Base-by-base conservation (phyloP, 148 eudicot species). In the Limonium bicolor region DNA sequence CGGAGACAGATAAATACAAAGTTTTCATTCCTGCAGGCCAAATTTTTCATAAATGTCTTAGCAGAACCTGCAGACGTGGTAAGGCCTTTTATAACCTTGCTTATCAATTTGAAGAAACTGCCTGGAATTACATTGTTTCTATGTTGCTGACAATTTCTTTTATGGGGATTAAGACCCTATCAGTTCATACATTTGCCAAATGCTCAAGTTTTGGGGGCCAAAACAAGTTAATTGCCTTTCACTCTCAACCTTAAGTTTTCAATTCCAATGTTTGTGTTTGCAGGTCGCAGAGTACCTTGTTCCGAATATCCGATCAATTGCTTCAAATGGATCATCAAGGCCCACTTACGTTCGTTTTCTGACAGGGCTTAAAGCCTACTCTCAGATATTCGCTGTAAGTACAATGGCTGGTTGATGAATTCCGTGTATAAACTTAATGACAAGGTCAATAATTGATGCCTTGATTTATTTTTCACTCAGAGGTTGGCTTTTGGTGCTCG, bases 51-150 rank as follows among this genome's bases (percentile, higher is more conserved):
- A 30, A 88, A 88, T 68, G 92, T 80, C 46, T 75, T 83, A 73
- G 97, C 97, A 28, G 97, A 88, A 66, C 81, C 97, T 12, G 84
- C 97, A 40, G 97, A 88, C 41, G 87, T 71, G 69, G 97, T 83
- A 68, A 65, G 74, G 12, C 21, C 18, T 19, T 2, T n/a, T n/a
- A n/a, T 3, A 12, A 1, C 25, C 27, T 40, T 21, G 20, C 14
- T 9, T 7, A 11, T 20, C 26, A 3, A 20, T 20, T 7, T 29
- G 12, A 29, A 29, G 33, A n/a, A n/a, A n/a, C n/a, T n/a, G n/a
- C n/a, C 33, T 7, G 0, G 33, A 3, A 29, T 18, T 38, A n/a
- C n/a, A n/a, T n/a, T n/a, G n/a, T n/a, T n/a, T n/a, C n/a, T n/a
- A n/a, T n/a, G n/a, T n/a, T n/a, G n/a, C n/a, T n/a, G n/a, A n/a